Percentiles rank a stretch among this genome's conserved stretches.
phyloP scores from a whole-genome alignment of 2,329 filamentous ascomycete species.

The Neofusicoccum parvum region DNA sequence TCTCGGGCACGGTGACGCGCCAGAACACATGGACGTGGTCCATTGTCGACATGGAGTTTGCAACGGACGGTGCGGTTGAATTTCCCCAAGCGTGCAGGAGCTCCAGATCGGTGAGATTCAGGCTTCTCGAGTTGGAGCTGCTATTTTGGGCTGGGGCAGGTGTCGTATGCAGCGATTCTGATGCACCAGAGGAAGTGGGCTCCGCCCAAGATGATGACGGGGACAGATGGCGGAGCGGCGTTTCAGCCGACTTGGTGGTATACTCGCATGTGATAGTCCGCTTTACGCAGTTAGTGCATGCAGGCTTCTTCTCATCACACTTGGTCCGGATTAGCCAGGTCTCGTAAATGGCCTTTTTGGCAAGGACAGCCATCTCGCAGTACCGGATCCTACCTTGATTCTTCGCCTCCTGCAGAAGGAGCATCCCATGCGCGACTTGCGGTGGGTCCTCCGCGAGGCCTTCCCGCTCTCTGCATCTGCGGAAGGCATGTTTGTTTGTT shows the following conservation, averaged over 20 bases:
- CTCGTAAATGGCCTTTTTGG: no score
- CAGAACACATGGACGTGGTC: background rate
- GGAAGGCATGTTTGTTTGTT: background rate
- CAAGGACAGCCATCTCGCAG: no score
- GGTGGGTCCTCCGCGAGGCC: slow-evolving; percentile 10
- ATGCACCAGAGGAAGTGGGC: slow-evolving; percentile 25
- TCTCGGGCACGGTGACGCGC: background rate
- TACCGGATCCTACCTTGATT: slow-evolving; percentile 7
- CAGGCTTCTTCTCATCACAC: slow-evolving; percentile 36
- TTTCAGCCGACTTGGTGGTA: background rate
- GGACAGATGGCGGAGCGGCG: background rate
- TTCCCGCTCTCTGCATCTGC: background rate
- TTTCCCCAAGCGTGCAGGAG: background rate
- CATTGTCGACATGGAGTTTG: slow-evolving; percentile 22
- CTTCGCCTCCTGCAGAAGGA: slow-evolving; percentile 14
- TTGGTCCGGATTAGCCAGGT: background rate
- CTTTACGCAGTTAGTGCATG: slow-evolving; percentile 34
- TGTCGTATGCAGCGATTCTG: slow-evolving; percentile 16
- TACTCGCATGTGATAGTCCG: slow-evolving; percentile 30
- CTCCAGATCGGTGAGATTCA: slow-evolving; percentile 6
- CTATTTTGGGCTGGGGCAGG: background rate
- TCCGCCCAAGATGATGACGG: background rate
- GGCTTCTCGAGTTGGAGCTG: background rate
- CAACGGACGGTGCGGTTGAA: background rate
- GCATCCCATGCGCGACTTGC: slow-evolving; percentile 13